phyloP scores from a whole-genome alignment of 2,329 filamentous ascomycete genomes.

The Tolypocladium inflatum region DNA sequence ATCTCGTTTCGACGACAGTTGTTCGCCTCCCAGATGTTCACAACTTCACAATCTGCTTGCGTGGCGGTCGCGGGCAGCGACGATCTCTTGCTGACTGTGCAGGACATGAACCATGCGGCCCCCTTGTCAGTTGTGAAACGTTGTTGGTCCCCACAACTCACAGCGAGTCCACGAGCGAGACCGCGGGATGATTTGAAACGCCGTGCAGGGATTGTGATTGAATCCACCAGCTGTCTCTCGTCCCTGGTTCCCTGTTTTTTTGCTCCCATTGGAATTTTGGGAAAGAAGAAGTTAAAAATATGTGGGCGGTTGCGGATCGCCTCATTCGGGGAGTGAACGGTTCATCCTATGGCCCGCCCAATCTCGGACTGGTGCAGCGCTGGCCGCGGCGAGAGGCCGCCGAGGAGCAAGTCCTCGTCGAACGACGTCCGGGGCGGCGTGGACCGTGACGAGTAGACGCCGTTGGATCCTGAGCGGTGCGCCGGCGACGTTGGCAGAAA shows the following conservation, averaged over 20 bases:
- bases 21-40: no score
- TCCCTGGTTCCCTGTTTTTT: background rate
- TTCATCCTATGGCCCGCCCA: conserved; percentile 45
- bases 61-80: background rate
- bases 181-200: background rate
- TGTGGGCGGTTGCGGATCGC: background rate
- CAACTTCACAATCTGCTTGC: background rate
- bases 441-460: conserved; percentile 29
- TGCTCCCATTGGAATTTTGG: no score
- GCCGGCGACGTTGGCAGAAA: conserved; percentile 3
- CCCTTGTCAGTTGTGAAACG: background rate
- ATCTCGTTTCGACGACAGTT: background rate
- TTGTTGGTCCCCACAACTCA: background rate
- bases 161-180: background rate
- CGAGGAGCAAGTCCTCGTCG: conserved; percentile 34
- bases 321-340: background rate
- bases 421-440: conserved; percentile 34
- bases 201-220: background rate
- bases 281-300: background rate
- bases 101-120: background rate
- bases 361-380: conserved; percentile 37
- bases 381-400: conserved; percentile 40
- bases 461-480: background rate
- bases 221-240: background rate
- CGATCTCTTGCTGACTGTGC: background rate